Conservation (phyloP, 2,329 filamentous ascomycete species). For the Cladosporium cucumerinum region DNA sequence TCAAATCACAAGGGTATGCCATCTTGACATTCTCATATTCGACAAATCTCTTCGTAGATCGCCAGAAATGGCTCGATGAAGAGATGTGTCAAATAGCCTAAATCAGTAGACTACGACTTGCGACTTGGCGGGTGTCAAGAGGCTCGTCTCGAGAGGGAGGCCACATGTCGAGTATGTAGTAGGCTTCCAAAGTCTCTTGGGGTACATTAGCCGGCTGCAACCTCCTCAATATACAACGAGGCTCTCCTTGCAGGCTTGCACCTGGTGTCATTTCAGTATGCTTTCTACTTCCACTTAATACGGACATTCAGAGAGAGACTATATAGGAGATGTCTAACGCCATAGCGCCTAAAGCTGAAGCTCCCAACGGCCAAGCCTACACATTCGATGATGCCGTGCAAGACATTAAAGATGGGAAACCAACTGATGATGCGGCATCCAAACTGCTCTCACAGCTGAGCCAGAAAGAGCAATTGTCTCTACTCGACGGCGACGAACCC, state of each 20-base stretch:
- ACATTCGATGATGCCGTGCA: slow-evolving; percentile 3
- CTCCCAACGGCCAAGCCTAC: background rate
- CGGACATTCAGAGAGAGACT: background rate
- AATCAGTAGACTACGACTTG: background rate
- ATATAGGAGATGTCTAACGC: background rate
- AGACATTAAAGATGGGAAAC: background rate
- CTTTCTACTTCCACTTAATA: background rate
- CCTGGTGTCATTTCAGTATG: background rate
- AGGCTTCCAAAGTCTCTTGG: background rate
- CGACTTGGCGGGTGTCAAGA: background rate
- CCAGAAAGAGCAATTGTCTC: slow-evolving; percentile 6
- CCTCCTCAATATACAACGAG: background rate
- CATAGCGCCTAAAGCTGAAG: background rate
- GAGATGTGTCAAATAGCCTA: background rate
- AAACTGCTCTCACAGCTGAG: background rate
- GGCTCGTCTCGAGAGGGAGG: background rate
- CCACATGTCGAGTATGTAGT: background rate
- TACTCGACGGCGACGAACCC: slow-evolving; percentile 18
- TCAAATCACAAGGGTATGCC: background rate
- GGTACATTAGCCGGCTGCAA: background rate
- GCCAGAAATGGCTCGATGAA: background rate
- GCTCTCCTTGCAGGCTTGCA: background rate
- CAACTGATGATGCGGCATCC: background rate
- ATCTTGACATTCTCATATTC: background rate
- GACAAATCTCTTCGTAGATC: background rate